Evolutionary conservation across 768 basidiomycete genomes (phyloP).

Genomic region (Lactifluus volemus): DNA sequence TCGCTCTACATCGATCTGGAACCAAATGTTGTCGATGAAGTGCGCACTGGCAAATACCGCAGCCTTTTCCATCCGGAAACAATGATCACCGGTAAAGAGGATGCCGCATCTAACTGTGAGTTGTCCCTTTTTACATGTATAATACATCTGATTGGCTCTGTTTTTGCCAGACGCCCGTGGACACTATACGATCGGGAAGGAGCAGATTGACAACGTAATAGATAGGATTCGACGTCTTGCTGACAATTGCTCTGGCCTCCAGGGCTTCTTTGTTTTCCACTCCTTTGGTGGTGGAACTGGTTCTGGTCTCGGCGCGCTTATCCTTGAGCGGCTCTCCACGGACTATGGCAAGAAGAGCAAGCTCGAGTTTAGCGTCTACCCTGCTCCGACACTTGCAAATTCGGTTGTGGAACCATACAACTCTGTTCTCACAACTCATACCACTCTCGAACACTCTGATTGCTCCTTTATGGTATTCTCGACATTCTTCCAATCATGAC

Average conservation of each 20-base stretch:
- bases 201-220: slow-evolving; percentile 93
- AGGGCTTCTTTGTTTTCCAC: slow-evolving; percentile 99
- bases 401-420: slow-evolving; percentile 99
- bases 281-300: slow-evolving; percentile 99
- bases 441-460: slow-evolving; percentile 99
- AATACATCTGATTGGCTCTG: not conserved
- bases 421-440: slow-evolving; percentile 95
- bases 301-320: slow-evolving; percentile 96
- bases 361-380: slow-evolving; percentile 97
- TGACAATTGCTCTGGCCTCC: slow-evolving; percentile 96
- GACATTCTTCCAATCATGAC: not conserved
- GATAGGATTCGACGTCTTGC: slow-evolving; percentile 95
- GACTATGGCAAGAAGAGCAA: slow-evolving; percentile 99
- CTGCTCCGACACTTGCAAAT: slow-evolving; percentile 87
- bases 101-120: slow-evolving; percentile 98
- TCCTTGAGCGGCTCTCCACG: slow-evolving; percentile 92
- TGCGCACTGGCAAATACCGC: slow-evolving; percentile 91
- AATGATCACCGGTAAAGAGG: slow-evolving; percentile 96
- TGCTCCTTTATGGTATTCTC: slow-evolving; percentile 92
- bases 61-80: slow-evolving; percentile 99
- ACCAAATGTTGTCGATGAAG: slow-evolving; percentile 96
- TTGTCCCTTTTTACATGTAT: slow-evolving; percentile 1
- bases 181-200: slow-evolving; percentile 98
- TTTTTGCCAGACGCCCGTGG: slow-evolving; percentile 81
- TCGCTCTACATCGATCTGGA: slow-evolving; percentile 97